Base-by-base conservation (phyloP, 805 yeast genomes). In the Metschnikowia koreensis region DNA sequence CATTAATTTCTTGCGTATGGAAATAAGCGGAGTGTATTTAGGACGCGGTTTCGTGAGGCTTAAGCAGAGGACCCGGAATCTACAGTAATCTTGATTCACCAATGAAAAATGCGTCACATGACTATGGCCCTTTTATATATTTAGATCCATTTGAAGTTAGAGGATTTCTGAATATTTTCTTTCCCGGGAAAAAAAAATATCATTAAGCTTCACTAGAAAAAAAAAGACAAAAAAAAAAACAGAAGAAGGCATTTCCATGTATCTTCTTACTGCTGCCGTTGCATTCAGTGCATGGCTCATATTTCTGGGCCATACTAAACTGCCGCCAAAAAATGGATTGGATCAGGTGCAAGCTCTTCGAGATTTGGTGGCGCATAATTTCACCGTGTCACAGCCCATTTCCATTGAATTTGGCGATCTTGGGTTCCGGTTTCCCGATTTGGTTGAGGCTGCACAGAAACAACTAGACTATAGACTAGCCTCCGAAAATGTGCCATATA, bases 391-490 rank as follows among this genome's bases (percentile, higher is more conserved):
- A 9, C 61, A 70, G 26, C 65, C 64, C 4, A 54, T 73, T 9
- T 48, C 59, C 40, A 48, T 72, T 22, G 58, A 55, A 40, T 65
- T 65, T 51, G 70, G 70, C 7, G 71, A 72, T 52, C 56, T 75
- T 10, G 80, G 79, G 1, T 75, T 82, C 56, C 66, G 69, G 15
- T 83, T 84, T 58, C 92, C 93, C 0, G 96, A 90, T 64, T 61
- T 90, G 16, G 79, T 77, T 1, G 74, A 74, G 41, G 90, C 79
- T 5, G 54, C 69, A 4, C 77, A 74, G 48, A 11, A 52, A 0
- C 79, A 75, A 57, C 47, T 73, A 6, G 68, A 73, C 47, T 46
- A 44, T 47, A 44, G 58, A 9, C 54, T 59, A 13, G 22, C 22
- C 10, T 11, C 17, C 15, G 40, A 45, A 27, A 44, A 34, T 1